phyloP scores from a whole-genome alignment of 2,329 filamentous ascomycete species.

The Penicillium verrucosum region DNA sequence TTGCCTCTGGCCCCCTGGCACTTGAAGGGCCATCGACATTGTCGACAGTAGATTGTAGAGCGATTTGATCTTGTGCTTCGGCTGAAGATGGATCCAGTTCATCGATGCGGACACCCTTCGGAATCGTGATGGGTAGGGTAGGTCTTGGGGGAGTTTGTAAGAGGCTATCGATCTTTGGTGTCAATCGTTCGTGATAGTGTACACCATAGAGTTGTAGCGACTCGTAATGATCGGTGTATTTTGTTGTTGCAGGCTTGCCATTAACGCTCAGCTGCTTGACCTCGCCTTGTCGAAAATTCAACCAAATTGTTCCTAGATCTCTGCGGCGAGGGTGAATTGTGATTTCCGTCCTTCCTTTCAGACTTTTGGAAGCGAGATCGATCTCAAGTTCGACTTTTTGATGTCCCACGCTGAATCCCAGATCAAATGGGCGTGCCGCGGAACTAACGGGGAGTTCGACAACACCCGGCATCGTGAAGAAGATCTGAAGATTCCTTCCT shows the following conservation, averaged over 20 bases:
- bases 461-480: slow-evolving; percentile 39
- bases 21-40: slow-evolving; percentile 37
- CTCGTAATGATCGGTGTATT: slow-evolving; percentile 44
- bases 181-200: slow-evolving; percentile 73
- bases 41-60: slow-evolving; percentile 40
- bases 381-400: slow-evolving; percentile 89
- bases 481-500: slow-evolving; percentile 28
- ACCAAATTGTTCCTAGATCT: slow-evolving; percentile 53
- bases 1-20: slow-evolving; percentile 37
- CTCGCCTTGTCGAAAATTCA: slow-evolving; percentile 63
- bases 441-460: slow-evolving; percentile 34
- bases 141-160: slow-evolving; percentile 52
- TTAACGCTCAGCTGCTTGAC: slow-evolving; percentile 52
- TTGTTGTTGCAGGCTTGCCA: slow-evolving; percentile 39
- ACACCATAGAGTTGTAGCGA: slow-evolving; percentile 55
- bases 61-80: slow-evolving; percentile 47
- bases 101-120: slow-evolving; percentile 60
- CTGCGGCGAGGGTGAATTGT: slow-evolving; percentile 65
- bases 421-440: slow-evolving; percentile 25
- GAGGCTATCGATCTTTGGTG: slow-evolving; percentile 63
- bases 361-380: slow-evolving; percentile 71
- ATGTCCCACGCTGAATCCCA: slow-evolving; percentile 63
- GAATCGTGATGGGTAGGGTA: slow-evolving; percentile 58
- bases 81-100: slow-evolving; percentile 55
- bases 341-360: slow-evolving; percentile 78